phyloP scores from a whole-genome alignment of 2,329 filamentous ascomycete species.

The Mariannaea elegans region DNA sequence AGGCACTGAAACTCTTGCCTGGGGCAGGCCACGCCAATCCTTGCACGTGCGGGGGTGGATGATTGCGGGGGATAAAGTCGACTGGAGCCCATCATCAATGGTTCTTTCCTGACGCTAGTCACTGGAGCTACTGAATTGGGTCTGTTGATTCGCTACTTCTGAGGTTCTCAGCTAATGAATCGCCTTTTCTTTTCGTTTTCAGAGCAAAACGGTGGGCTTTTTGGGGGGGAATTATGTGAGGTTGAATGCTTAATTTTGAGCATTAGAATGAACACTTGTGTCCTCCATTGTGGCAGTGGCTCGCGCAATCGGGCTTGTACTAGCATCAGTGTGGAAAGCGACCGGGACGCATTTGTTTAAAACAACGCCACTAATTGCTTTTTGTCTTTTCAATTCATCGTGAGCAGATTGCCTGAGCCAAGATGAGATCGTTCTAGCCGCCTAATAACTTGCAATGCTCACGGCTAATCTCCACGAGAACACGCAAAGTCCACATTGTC shows the following conservation, averaged over 20 bases:
- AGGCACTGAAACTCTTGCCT: constrained; percentile 12
- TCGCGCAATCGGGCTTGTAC: no score
- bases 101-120: constrained; percentile 1
- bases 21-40: constrained; percentile 21
- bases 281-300: neutral
- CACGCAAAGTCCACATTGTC: no score
- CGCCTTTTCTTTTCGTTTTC: constrained; percentile 4
- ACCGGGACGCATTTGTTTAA: no score
- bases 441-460: no score
- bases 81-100: constrained; percentile 10
- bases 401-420: no score
- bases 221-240: neutral
- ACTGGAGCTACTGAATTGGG: constrained; percentile 1
- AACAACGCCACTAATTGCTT: no score
- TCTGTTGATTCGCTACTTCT: constrained; percentile 5
- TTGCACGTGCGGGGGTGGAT: constrained; percentile 34
- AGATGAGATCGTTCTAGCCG: no score
- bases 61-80: constrained; percentile 25
- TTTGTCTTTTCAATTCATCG: no score
- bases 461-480: no score
- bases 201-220: neutral
- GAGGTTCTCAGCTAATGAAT: neutral
- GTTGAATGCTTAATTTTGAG: neutral
- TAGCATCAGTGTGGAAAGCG: no score
- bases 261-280: neutral